Conservation (phyloP, 345 rosid species). For the Eucalyptus microcorys region DNA sequence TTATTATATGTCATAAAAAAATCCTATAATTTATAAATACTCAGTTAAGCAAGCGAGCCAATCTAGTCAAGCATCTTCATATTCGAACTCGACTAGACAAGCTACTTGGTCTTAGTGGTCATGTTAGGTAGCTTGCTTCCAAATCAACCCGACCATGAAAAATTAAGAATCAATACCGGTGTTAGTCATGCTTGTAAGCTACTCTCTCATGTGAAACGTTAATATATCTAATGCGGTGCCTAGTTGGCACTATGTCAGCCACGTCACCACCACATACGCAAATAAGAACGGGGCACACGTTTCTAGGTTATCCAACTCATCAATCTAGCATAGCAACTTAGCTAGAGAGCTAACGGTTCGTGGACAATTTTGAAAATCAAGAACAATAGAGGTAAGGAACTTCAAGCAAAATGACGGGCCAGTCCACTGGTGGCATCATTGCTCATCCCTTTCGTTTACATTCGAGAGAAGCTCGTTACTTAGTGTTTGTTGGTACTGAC, state of each 20-base stretch:
- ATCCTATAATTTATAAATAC: background rate
- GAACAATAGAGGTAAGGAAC: background rate
- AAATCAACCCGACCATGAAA: background rate
- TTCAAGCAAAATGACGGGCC: background rate
- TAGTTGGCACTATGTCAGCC: background rate
- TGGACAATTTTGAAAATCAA: background rate
- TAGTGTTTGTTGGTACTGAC: background rate
- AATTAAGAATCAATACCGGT: background rate
- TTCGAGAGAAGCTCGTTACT: background rate
- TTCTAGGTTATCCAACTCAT: background rate
- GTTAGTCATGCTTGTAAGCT: background rate
- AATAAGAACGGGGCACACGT: background rate
- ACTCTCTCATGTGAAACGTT: background rate
- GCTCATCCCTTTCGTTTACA: background rate
- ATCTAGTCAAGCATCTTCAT: background rate
- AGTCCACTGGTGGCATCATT: background rate
- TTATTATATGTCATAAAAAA: background rate
- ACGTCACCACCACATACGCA: background rate
- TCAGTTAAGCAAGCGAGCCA: background rate
- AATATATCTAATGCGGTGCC: background rate
- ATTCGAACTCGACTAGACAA: background rate
- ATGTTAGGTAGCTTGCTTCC: background rate
- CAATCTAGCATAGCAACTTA: background rate
- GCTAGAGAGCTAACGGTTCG: background rate
- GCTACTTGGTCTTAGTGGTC: background rate